Evolutionary conservation across 2,329 filamentous ascomycete species (phyloP).

Genomic region (Incumbomyces lentus): DNA sequence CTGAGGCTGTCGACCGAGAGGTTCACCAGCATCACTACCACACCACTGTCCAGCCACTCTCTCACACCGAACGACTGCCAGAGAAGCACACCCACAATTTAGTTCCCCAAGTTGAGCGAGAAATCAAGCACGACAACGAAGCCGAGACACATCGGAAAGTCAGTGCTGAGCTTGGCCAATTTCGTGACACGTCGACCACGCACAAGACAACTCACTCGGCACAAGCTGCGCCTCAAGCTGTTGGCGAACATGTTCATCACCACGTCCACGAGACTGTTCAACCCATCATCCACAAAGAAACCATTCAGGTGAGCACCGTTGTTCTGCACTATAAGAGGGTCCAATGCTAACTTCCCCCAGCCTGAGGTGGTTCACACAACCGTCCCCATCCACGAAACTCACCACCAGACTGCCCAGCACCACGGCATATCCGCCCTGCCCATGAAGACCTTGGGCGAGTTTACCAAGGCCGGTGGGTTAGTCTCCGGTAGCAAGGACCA

Average conservation of each 20-base stretch:
- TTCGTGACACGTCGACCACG: constrained; percentile 40
- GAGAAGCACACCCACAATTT: constrained; percentile 55
- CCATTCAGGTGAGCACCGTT: constrained; percentile 36
- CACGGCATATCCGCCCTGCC: constrained; percentile 56
- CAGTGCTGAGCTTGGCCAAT: constrained; percentile 44
- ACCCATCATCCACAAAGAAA: constrained; percentile 60
- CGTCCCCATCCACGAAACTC: constrained; percentile 60
- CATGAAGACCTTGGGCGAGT: constrained; percentile 54
- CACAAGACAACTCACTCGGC: constrained; percentile 41
- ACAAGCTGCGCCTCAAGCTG: constrained; percentile 39
- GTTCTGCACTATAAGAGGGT: constrained; percentile 6
- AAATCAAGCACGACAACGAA: constrained; percentile 51
- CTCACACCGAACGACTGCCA: constrained; percentile 45
- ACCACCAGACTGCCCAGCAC: constrained; percentile 56
- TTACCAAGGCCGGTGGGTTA: constrained; percentile 45
- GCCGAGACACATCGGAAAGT: constrained; percentile 38
- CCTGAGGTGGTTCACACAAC: constrained; percentile 55
- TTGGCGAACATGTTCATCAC: constrained; percentile 55
- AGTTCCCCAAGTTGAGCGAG: constrained; percentile 48
- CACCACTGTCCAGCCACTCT: constrained; percentile 56
- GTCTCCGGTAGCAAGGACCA: constrained; percentile 33
- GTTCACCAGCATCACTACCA: constrained; percentile 65
- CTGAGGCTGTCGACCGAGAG: constrained; percentile 56
- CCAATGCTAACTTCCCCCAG: not conserved
- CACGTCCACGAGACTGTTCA: constrained; percentile 60